Evolutionary conservation across 192 early-diverging fungal genomes (phyloP).

Genomic region (Geranomyces michiganensis): DNA sequence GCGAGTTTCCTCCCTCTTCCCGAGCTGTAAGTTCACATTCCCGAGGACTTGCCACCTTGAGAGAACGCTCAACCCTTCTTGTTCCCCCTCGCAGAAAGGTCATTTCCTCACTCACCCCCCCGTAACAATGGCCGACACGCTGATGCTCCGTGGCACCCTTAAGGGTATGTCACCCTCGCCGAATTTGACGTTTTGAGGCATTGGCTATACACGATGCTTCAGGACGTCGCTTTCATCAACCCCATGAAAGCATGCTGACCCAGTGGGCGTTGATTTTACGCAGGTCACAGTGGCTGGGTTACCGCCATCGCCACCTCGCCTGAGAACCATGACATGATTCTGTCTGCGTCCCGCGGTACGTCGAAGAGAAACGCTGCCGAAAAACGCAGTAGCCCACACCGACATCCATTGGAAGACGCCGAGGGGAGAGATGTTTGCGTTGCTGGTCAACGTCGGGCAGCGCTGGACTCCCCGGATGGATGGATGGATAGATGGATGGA

Average conservation of each 20-base stretch:
- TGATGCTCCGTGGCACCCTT: conserved; percentile 54
- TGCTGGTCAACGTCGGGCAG: neutral
- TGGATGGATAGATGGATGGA: conserved; percentile 34
- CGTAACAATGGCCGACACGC: conserved; percentile 40
- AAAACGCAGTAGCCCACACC: too few relatives aligned
- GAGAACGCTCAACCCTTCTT: conserved; percentile 4
- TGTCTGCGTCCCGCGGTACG: conserved; percentile 94
- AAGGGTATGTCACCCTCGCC: conserved; percentile 45
- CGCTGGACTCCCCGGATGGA: conserved; percentile 8
- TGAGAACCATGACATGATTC: conserved; percentile 94
- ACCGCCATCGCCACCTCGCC: conserved; percentile 97
- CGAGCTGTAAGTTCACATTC: conserved; percentile 1
- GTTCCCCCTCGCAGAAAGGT: neutral
- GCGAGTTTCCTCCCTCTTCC: too few relatives aligned
- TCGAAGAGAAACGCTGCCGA: conserved; percentile 14
- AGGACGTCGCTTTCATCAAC: too few relatives aligned
- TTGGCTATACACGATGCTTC: too few relatives aligned
- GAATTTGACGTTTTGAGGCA: too few relatives aligned
- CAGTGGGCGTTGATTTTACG: neutral
- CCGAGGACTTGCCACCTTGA: neutral
- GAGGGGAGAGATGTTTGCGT: too few relatives aligned
- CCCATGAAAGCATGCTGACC: neutral
- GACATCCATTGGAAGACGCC: too few relatives aligned
- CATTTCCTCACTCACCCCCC: neutral
- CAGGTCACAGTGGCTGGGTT: conserved; percentile 87